Evolutionary conservation across 75 land plant genomes (phyloP).

Genomic region (Picea sitchensis): DNA sequence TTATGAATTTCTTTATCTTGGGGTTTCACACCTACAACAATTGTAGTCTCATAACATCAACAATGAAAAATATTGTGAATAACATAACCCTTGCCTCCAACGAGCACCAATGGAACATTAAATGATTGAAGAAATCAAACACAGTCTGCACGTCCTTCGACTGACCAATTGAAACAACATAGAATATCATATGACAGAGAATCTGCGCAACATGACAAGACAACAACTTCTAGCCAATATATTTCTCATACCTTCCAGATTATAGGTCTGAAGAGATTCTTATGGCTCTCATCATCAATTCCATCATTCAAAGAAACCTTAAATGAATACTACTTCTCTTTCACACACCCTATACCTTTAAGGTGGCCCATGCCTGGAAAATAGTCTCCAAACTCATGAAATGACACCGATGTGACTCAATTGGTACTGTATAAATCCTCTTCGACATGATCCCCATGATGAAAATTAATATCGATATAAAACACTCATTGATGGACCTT

Average conservation of each 20-base stretch:
- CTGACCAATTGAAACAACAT: constrained; percentile 61
- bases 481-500: constrained; percentile 42
- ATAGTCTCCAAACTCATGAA: constrained; percentile 58
- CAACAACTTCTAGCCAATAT: constrained; percentile 52
- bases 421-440: constrained; percentile 63
- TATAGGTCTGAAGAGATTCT: constrained; percentile 35
- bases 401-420: constrained; percentile 54
- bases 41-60: constrained; percentile 56
- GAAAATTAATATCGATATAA: constrained; percentile 59
- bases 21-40: constrained; percentile 55
- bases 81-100: constrained; percentile 73
- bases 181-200: constrained; percentile 51
- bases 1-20: constrained; percentile 56
- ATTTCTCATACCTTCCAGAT: constrained; percentile 50
- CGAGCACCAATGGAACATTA: constrained; percentile 62
- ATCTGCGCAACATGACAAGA: constrained; percentile 62
- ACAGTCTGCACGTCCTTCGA: constrained; percentile 61
- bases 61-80: constrained; percentile 70
- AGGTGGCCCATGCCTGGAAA: constrained; percentile 58
- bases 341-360: constrained; percentile 33
- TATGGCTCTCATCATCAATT: constrained; percentile 54
- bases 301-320: constrained; percentile 62
- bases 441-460: constrained; percentile 71
- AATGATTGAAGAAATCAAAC: constrained; percentile 47
- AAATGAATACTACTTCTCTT: constrained; percentile 47